Conservation (phyloP, 1,284 basidiomycete species). For the Irpex sp. region DNA sequence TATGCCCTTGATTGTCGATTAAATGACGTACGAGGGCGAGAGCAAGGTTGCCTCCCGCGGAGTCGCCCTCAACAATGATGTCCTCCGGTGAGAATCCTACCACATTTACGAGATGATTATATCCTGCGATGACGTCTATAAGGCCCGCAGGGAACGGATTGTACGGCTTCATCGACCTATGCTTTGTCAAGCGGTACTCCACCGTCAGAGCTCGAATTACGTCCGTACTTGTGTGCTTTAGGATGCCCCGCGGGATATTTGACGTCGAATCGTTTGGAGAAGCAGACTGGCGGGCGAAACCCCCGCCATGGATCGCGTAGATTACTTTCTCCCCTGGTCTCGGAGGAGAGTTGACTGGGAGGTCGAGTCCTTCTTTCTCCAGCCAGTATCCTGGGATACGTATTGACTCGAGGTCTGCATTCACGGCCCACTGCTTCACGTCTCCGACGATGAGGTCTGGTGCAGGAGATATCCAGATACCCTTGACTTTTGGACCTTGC, state of each 20-base stretch:
- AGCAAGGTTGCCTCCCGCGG: slow-evolving; percentile 48
- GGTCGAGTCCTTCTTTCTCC: slow-evolving; percentile 32
- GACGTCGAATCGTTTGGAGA: slow-evolving; percentile 23
- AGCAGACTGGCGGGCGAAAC: slow-evolving; percentile 31
- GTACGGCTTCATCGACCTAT: slow-evolving; percentile 13
- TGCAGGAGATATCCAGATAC: slow-evolving; percentile 44
- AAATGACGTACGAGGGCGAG: slow-evolving; percentile 33
- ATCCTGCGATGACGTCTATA: slow-evolving; percentile 41
- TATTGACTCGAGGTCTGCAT: slow-evolving; percentile 34
- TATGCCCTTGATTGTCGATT: slow-evolving; percentile 7
- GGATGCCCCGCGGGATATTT: slow-evolving; percentile 12
- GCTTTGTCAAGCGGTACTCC: slow-evolving; percentile 28
- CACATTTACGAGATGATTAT: slow-evolving; percentile 34
- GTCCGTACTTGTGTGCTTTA: slow-evolving; percentile 10
- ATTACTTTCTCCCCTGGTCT: slow-evolving; percentile 45
- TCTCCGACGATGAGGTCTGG: slow-evolving; percentile 42
- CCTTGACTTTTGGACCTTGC: slow-evolving; percentile 2
- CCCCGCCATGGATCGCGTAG: slow-evolving; percentile 48
- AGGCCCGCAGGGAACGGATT: slow-evolving; percentile 43
- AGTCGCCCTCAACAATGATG: slow-evolving; percentile 48
- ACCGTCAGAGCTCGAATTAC: slow-evolving; percentile 27
- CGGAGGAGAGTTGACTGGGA: slow-evolving; percentile 29
- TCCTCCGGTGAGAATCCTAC: slow-evolving; percentile 35
- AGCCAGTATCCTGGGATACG: slow-evolving; percentile 55
- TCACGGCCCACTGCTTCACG: slow-evolving; percentile 36